Base-by-base conservation (phyloP, 352 stramenopile species). In the Halophytophthora polymorphica region DNA sequence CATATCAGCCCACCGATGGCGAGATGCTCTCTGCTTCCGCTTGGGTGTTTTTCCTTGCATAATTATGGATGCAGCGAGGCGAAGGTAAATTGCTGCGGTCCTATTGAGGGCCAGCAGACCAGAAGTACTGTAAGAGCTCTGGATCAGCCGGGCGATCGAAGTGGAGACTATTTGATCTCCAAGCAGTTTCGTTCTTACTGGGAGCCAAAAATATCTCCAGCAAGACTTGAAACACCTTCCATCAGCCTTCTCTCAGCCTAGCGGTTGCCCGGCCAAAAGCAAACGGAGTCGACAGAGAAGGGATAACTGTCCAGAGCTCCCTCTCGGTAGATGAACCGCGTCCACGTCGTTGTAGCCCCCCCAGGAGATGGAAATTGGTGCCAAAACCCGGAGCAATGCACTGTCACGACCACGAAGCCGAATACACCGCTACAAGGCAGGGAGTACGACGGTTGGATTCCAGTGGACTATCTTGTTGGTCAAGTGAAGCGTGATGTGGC, bases 401-500 rank as follows among this genome's bases (percentile, higher is more conserved):
- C 25, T 31, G 4, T 8, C 25, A 31, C 25, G 25, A 31, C 25
- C 25, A 10, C 8, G 8, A 31, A 17, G 42, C 15, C 21, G 35
- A 37, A 23, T 15, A 28, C 33, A 29, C 13, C 46, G 8, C 13
- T 17, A 10, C 2, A 14, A 38, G 25, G 8, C 25, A 38, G 13
- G 0, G 40, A 60, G 21, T 68, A 57, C 19, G 52, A 71, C 39
- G 53, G 66, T 22, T 90, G 76, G 78, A 52, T 87, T 2, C 75
- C 76, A 0, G 47, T 54, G 17, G 62, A 80, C n/a, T 90, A 90
- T 48, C 23, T 54, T 0, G 53, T 53, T 4, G 54, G 44, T 2
- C 66, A 86, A 22, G 50, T 90, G 15, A 71, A 69, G 11, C 54
- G 77, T 15, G 76, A 88, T 19, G 69, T 75, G 11, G 63, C 62